Percentiles rank a stretch among this genome's conserved stretches.
Conservation (phyloP, 345 rosid genomes). For the Citrus glauca region DNA sequence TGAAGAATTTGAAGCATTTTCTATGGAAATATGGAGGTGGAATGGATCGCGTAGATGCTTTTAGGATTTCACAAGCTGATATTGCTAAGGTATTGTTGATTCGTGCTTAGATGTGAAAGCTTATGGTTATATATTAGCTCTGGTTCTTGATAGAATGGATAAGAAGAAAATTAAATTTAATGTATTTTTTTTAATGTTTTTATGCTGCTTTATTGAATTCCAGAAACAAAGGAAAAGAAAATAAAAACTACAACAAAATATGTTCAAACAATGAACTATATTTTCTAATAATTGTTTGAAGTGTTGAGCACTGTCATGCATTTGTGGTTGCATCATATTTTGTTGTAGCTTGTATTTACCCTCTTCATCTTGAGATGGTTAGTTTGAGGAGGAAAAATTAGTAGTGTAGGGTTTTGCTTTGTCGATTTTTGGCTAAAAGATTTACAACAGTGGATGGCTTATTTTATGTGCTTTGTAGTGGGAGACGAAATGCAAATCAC, state of each 20-base stretch:
- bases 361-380: neutral
- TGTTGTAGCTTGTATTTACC: neutral
- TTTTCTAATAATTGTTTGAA: neutral
- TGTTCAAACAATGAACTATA: neutral
- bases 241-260: neutral
- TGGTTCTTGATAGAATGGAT: too few species aligned
- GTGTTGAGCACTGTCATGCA: neutral
- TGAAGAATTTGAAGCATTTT: slow-evolving; percentile 76
- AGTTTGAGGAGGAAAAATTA: neutral
- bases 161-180: too few species aligned
- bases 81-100: slow-evolving; percentile 51
- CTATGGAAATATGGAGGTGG: slow-evolving; percentile 66
- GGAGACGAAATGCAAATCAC: slow-evolving; percentile 53
- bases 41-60: slow-evolving; percentile 52
- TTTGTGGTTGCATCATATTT: neutral
- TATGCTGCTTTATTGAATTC: neutral
- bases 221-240: neutral
- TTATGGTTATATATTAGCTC: neutral
- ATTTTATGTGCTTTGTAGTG: slow-evolving; percentile 44
- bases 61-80: slow-evolving; percentile 51
- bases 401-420: neutral
- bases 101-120: neutral
- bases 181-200: neutral
- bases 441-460: neutral
- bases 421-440: slow-evolving; percentile 1